Conservation (phyloP, 352 stramenopile species). For the Peronospora destructor region DNA sequence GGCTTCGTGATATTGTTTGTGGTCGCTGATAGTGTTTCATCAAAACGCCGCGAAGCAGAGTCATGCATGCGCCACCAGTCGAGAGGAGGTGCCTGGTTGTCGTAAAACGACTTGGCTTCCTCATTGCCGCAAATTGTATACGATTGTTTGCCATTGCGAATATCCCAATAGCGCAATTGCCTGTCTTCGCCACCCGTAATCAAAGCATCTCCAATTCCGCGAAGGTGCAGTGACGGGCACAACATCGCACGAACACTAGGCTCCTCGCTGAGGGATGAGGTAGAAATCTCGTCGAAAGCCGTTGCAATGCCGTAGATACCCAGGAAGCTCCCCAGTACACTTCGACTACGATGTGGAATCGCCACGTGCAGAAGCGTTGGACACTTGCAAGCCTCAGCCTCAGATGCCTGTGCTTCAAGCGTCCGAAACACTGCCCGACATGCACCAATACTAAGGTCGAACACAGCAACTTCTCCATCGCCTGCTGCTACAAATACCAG, state of each 20-base stretch:
- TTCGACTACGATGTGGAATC: conserved; percentile 66
- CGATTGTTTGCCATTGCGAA: conserved; percentile 89
- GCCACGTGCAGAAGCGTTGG: conserved; percentile 68
- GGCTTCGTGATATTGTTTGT: conserved; percentile 59
- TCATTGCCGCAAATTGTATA: conserved; percentile 89
- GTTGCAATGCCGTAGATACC: conserved; percentile 77
- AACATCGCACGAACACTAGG: conserved; percentile 82
- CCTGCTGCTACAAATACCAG: conserved; percentile 92
- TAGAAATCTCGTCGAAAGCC: conserved; percentile 78
- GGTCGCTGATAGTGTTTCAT: conserved; percentile 27
- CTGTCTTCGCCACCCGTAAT: conserved; percentile 93
- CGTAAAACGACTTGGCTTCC: conserved; percentile 82
- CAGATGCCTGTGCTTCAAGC: conserved; percentile 67
- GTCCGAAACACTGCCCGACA: conserved; percentile 91
- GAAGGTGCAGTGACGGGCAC: conserved; percentile 84
- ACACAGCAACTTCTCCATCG: conserved; percentile 88
- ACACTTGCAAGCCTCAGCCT: conserved; percentile 66
- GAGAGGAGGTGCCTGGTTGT: conserved; percentile 63
- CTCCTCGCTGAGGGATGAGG: conserved; percentile 63
- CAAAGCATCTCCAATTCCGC: conserved; percentile 73
- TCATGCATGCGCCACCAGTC: conserved; percentile 79
- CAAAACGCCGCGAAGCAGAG: conserved; percentile 19
- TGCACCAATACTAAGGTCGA: conserved; percentile 82
- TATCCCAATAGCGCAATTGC: conserved; percentile 96
- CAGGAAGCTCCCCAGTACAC: conserved; percentile 66